Evolutionary conservation across 2,329 filamentous ascomycete species (phyloP).

Genomic region (Epichloe elymi): DNA sequence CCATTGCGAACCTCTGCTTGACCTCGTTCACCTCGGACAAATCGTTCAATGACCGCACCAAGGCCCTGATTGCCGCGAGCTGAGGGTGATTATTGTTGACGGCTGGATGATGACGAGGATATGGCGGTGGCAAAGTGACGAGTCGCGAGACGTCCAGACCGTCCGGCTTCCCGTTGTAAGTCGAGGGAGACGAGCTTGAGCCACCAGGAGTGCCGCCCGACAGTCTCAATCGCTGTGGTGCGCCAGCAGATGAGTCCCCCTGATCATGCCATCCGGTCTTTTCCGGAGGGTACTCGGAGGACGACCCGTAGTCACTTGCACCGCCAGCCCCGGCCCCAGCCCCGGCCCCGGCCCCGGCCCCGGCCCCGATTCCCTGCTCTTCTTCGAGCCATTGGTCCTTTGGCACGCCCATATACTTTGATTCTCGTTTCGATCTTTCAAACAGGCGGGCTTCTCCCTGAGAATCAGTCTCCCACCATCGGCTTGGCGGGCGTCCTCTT

Average conservation of each 20-base stretch:
- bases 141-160: constrained; percentile 80
- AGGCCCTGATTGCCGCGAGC: constrained; percentile 61
- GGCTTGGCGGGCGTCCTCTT: constrained; percentile 71
- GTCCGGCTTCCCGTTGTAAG: constrained; percentile 28
- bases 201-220: constrained; percentile 24
- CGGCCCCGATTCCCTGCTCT: constrained; percentile 19
- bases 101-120: constrained; percentile 86
- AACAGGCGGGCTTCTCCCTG: constrained; percentile 50
- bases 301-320: constrained; percentile 27
- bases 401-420: constrained; percentile 90
- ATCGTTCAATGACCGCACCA: constrained; percentile 62
- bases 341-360: constrained; percentile 7
- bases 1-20: constrained; percentile 47
- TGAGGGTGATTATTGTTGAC: constrained; percentile 94
- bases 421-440: constrained; percentile 75
- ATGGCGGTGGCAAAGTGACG: constrained; percentile 84
- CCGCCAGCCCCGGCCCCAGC: constrained; percentile 14
- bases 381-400: constrained; percentile 60
- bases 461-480: constrained; percentile 89
- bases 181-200: constrained; percentile 31
- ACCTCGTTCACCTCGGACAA: constrained; percentile 57
- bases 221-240: constrained; percentile 30
- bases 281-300: constrained; percentile 40
- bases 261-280: constrained; percentile 42
- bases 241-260: constrained; percentile 23